A percentile compares a stretch with the other conserved stretches of the same genome.
These are phyloP conservation scores for Antrodiella citrinella DNA, from an alignment of 768 basidiomycete genomes.

Conservation along the genomic window DNA sequence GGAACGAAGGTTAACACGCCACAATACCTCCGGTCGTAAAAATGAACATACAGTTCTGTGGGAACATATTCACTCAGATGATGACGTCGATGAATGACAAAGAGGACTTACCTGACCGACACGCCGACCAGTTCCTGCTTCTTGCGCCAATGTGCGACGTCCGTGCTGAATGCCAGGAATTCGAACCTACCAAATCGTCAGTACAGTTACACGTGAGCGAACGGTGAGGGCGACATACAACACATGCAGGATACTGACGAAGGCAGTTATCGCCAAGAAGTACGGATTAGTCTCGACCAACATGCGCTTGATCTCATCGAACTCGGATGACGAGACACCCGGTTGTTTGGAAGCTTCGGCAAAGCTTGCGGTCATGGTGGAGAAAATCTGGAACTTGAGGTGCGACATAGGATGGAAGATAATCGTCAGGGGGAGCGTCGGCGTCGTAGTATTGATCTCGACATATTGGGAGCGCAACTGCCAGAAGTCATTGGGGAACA, in stretches of 20 bases:
- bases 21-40: neutral
- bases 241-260: conserved; percentile 83
- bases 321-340: conserved; percentile 46
- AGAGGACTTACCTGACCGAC: conserved; percentile 63
- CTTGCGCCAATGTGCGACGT: conserved; percentile 92
- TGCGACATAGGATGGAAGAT: conserved; percentile 80
- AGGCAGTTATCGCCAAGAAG: conserved; percentile 75
- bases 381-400: conserved; percentile 82
- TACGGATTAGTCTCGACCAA: conserved; percentile 82
- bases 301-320: conserved; percentile 96
- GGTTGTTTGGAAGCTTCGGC: conserved; percentile 79
- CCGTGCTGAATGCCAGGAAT: conserved; percentile 92
- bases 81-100: conserved; percentile 22
- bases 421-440: conserved; percentile 70
- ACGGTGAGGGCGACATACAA: conserved; percentile 36
- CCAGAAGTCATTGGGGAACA: conserved; percentile 97
- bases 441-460: conserved; percentile 81
- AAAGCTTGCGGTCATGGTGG: conserved; percentile 80
- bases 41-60: conserved; percentile 1
- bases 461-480: conserved; percentile 71
- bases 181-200: conserved; percentile 57
- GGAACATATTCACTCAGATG: conserved; percentile 1
- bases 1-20: neutral
- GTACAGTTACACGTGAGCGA: conserved; percentile 7
- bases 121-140: conserved; percentile 95